Evolutionary conservation across 1,284 basidiomycete species (phyloP).

Genomic region (Psilocybe mexicana): DNA sequence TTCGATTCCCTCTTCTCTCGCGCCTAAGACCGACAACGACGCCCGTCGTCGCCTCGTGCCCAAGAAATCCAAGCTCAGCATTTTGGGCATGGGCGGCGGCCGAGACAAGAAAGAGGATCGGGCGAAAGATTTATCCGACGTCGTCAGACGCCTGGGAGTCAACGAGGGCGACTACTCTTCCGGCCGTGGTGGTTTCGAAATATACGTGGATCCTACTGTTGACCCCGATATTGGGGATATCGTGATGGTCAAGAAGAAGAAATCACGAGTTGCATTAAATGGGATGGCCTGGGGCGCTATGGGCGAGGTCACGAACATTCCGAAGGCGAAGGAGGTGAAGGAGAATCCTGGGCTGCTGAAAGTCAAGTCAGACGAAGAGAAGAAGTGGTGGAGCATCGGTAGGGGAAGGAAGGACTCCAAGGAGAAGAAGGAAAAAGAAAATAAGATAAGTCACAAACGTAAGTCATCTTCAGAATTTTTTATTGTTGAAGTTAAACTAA

Average conservation of each 20-base stretch:
- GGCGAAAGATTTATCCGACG: constrained; percentile 59
- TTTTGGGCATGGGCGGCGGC: constrained; percentile 43
- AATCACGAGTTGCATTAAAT: constrained; percentile 62
- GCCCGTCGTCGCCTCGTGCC: constrained; percentile 63
- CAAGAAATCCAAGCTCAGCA: constrained; percentile 68
- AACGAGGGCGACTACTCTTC: constrained; percentile 8
- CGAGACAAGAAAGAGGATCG: constrained; percentile 29
- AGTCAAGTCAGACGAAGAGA: constrained; percentile 54
- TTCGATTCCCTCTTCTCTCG: constrained; percentile 27
- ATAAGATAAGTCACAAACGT: constrained; percentile 45
- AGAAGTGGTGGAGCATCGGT: constrained; percentile 80
- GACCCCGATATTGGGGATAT: constrained; percentile 71
- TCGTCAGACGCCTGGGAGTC: constrained; percentile 56
- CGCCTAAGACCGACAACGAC: constrained; percentile 24
- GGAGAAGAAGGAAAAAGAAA: constrained; percentile 41
- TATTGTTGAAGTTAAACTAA: neutral
- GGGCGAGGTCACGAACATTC: constrained; percentile 64
- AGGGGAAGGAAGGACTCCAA: constrained; percentile 69
- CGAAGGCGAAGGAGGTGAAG: constrained; percentile 23
- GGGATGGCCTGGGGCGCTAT: constrained; percentile 57
- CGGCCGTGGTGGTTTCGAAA: constrained; percentile 56
- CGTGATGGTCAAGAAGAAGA: constrained; percentile 78
- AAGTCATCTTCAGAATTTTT: constrained; percentile 25
- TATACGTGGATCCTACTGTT: constrained; percentile 67
- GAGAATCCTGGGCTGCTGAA: constrained; percentile 14